phyloP scores from a whole-genome alignment of 768 basidiomycete genomes.

The Leccinum fibrillosum region DNA sequence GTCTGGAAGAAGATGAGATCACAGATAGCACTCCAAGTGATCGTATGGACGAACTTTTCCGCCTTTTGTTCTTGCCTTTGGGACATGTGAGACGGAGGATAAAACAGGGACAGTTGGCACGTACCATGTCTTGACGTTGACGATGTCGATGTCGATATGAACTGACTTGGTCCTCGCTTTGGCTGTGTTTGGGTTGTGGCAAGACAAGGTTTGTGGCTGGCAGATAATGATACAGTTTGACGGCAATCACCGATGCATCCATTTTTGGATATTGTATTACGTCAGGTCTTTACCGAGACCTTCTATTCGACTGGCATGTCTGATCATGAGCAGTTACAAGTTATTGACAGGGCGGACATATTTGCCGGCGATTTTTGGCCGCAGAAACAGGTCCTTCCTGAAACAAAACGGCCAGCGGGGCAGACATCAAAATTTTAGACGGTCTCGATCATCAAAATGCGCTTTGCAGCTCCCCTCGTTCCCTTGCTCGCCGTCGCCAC shows the following conservation, averaged over 20 bases:
- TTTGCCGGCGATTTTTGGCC: background rate
- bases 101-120: slow-evolving; percentile 19
- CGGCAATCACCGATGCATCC: slow-evolving; percentile 32
- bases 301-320: background rate
- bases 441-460: slow-evolving; percentile 9
- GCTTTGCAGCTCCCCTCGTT: slow-evolving; percentile 12
- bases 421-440: background rate
- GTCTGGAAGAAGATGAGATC: slow-evolving; percentile 36
- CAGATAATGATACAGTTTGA: slow-evolving; percentile 31
- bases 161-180: slow-evolving; percentile 28
- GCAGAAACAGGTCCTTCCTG: background rate
- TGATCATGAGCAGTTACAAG: background rate
- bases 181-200: slow-evolving; percentile 38
- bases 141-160: slow-evolving; percentile 53
- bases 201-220: slow-evolving; percentile 64
- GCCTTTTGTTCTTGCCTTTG: slow-evolving; percentile 41
- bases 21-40: slow-evolving; percentile 21
- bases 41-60: slow-evolving; percentile 22
- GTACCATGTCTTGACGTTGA: slow-evolving; percentile 71
- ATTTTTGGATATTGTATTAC: no score
- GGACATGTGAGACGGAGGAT: slow-evolving; percentile 10
- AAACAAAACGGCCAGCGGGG: background rate
- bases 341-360: background rate
- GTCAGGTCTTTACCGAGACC: no score
- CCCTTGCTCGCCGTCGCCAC: slow-evolving; percentile 12